Base-by-base conservation (phyloP, 1,139 yeast species). In the Kodamaea ohmeri region DNA sequence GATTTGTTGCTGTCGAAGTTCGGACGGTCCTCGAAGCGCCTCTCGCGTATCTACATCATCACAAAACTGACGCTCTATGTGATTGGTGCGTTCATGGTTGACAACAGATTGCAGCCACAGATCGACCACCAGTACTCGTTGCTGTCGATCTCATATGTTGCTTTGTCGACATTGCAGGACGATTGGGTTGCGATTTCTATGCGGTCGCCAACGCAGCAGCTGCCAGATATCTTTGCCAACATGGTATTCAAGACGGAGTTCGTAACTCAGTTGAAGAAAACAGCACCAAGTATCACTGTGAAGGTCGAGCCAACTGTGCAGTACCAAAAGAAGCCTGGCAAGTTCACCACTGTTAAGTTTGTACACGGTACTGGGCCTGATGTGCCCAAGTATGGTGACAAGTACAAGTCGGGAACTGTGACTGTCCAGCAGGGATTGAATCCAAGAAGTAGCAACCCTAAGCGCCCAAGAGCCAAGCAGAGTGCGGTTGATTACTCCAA, bases 251-350 rank as follows among this genome's bases (percentile, higher is more conserved):
- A 94, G 63, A 94, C 98, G 0, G 99, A 94, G 58, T 67, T 94
- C 37, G 67, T 86, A 1, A 81, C 96, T 0, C 86, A 85, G 40
- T 65, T 94, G 57, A 83, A 80, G 56, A 75, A 74, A 47, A 51
- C 83, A 36, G 80, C 81, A 49, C 74, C 77, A 4, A 73, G 76
- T 1, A 63, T 87, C 28, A 67, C 71, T 6, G 73, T 94, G 34
- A 76, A 74, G 36, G 75, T 94, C 48, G 94, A 83, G 2, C 76
- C 86, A 4, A 76, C 86, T 0, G 75, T 94, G 41, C 78, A 77
- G 44, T 94, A 92, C 61, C 87, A 83, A 61, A 94, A 92, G 73
- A 92, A 90, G 56, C 89, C 97, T 1, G 96, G 96, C 3, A 84
- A 83, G 56, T 66, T 74, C 44, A 92, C 88, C 43, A 61, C 76